Evolutionary conservation across 768 basidiomycete species (phyloP).

Genomic region (Trametes cingulata): DNA sequence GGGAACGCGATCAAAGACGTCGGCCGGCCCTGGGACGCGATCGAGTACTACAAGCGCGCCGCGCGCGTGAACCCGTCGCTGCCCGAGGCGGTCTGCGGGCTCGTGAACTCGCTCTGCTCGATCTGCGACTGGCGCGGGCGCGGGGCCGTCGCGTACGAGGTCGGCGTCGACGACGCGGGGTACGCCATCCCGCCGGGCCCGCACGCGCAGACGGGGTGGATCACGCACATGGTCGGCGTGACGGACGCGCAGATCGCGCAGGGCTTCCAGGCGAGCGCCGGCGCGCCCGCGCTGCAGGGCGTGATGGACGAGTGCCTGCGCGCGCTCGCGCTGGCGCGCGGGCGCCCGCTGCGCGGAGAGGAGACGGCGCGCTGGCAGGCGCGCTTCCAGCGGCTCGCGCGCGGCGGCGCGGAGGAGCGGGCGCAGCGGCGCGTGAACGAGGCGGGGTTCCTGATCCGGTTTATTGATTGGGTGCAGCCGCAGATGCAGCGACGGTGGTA

Average conservation of each 20-base stretch:
- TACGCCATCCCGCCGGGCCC: slow-evolving; percentile 15
- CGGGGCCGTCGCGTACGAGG: slow-evolving; percentile 33
- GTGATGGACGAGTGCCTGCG: slow-evolving; percentile 41
- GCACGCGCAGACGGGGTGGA: slow-evolving; percentile 32
- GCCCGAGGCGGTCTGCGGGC: slow-evolving; percentile 49
- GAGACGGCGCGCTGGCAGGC: slow-evolving; percentile 36
- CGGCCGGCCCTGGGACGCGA: slow-evolving; percentile 43
- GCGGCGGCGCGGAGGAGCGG: slow-evolving; percentile 26
- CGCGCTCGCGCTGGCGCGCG: slow-evolving; percentile 33
- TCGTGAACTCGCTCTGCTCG: slow-evolving; percentile 46
- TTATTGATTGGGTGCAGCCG: slow-evolving; percentile 45
- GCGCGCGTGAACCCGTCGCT: slow-evolving; percentile 44
- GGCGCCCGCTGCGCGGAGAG: slow-evolving; percentile 26
- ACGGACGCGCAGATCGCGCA: slow-evolving; percentile 41
- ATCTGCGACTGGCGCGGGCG: slow-evolving; percentile 49
- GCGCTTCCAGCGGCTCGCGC: slow-evolving; percentile 34
- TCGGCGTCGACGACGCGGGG: slow-evolving; percentile 29
- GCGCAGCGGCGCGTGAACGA: slow-evolving; percentile 35
- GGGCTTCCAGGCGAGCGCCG: slow-evolving; percentile 33
- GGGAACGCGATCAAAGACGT: slow-evolving; percentile 52
- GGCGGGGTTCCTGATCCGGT: slow-evolving; percentile 45
- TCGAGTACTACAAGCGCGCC: slow-evolving; percentile 48
- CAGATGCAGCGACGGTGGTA: slow-evolving; percentile 47
- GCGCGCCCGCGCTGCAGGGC: slow-evolving; percentile 29
- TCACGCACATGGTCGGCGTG: slow-evolving; percentile 38